A percentile compares a stretch with the other conserved stretches of the same genome.
Evolutionary conservation across 371 early-diverging fungal species (phyloP).

Genomic region (Lichtheimia hyalospora): DNA sequence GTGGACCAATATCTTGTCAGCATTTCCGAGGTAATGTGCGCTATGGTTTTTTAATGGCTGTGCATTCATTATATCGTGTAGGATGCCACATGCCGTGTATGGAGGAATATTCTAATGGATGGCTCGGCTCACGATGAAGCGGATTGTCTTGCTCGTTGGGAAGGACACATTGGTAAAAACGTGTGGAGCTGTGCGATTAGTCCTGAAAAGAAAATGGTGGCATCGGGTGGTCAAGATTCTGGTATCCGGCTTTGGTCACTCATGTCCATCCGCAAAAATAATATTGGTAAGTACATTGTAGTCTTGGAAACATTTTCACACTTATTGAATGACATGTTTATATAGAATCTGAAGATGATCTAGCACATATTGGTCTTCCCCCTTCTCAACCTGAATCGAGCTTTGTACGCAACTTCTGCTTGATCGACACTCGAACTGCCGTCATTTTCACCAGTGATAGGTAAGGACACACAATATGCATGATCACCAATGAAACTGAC

Average conservation of each 20-base stretch:
- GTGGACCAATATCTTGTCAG: constrained; percentile 60
- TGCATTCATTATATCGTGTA: constrained; percentile 18
- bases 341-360: constrained; percentile 43
- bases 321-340: background rate
- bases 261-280: constrained; percentile 50
- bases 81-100: constrained; percentile 82
- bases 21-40: constrained; percentile 52
- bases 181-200: constrained; percentile 79
- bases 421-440: constrained; percentile 30
- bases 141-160: constrained; percentile 71
- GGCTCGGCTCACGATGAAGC: constrained; percentile 18
- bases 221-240: constrained; percentile 81
- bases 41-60: background rate
- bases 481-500: too few relatives aligned
- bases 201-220: constrained; percentile 52
- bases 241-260: constrained; percentile 78
- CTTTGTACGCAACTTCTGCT: constrained; percentile 53
- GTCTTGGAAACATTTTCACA: too few relatives aligned
- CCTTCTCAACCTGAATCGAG: constrained; percentile 8
- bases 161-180: constrained; percentile 81
- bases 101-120: constrained; percentile 55
- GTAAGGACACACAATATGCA: constrained; percentile 4
- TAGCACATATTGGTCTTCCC: constrained; percentile 26
- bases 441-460: constrained; percentile 43
- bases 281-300: constrained; percentile 44